Evolutionary conservation across 2,329 filamentous ascomycete species (phyloP).

Genomic region (Phyllosticta citrichinensis): DNA sequence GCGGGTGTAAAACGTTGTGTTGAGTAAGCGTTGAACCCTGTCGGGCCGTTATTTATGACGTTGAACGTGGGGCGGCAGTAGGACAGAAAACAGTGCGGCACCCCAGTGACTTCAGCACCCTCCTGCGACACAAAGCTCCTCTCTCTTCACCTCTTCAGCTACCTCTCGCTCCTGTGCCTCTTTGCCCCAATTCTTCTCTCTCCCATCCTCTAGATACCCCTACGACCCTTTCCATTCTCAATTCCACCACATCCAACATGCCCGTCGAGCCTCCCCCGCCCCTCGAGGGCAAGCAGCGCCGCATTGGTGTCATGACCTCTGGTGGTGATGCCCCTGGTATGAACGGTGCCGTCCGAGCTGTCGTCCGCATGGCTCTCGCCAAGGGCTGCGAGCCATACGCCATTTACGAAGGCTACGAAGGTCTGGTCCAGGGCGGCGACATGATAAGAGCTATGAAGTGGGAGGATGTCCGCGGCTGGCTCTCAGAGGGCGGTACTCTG

Average conservation of each 20-base stretch:
- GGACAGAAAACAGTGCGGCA: background rate
- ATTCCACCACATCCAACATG: slow-evolving; percentile 3
- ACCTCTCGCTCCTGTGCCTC: background rate
- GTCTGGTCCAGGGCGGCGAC: slow-evolving; percentile 78
- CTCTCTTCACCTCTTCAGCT: background rate
- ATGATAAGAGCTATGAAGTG: slow-evolving; percentile 82
- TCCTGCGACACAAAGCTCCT: background rate
- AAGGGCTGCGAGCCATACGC: slow-evolving; percentile 45
- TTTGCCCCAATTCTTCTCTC: background rate
- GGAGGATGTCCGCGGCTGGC: slow-evolving; percentile 89
- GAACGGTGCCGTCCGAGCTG: slow-evolving; percentile 82
- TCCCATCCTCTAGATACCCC: background rate
- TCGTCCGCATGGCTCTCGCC: slow-evolving; percentile 85
- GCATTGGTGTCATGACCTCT: slow-evolving; percentile 86
- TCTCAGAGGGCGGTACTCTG: slow-evolving; percentile 87
- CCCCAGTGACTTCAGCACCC: background rate
- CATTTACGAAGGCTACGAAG: slow-evolving; percentile 87
- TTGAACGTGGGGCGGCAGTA: background rate
- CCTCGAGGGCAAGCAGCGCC: slow-evolving; percentile 43
- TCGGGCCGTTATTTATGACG: background rate
- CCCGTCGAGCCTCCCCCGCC: slow-evolving; percentile 23
- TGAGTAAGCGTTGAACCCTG: background rate
- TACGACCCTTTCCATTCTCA: background rate
- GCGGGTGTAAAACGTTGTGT: background rate
- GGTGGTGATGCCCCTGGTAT: slow-evolving; percentile 92